These are phyloP conservation scores for Pilobolus umbonatus DNA, from an alignment of 192 early-diverging fungal genomes.

Conservation along the genomic window DNA sequence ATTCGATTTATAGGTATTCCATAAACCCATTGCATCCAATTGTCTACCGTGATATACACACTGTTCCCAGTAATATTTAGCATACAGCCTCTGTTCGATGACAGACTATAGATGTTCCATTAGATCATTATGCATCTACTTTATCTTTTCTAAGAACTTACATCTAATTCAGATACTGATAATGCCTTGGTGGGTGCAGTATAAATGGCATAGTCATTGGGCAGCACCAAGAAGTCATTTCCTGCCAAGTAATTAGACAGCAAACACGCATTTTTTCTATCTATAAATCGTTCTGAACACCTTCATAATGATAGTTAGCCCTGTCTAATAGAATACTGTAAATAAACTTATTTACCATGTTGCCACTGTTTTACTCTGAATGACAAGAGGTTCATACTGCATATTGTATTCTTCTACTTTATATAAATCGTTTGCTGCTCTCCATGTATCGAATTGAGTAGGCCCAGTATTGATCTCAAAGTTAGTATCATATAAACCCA, in stretches of 20 bases:
- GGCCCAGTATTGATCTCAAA: constrained; percentile 47
- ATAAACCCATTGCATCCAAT: constrained; percentile 43
- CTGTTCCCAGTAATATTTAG: constrained; percentile 52
- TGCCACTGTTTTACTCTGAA: constrained; percentile 41
- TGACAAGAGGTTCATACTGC: constrained; percentile 51
- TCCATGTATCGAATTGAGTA: constrained; percentile 44
- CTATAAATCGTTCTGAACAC: constrained; percentile 54
- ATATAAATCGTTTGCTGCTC: constrained; percentile 31
- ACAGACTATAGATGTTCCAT: constrained; percentile 32
- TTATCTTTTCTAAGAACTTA: constrained; percentile 5
- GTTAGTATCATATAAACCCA: constrained; percentile 42
- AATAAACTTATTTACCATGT: constrained; percentile 27
- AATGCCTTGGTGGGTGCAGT: constrained; percentile 12
- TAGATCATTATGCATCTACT: neutral
- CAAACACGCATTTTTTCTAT: constrained; percentile 51
- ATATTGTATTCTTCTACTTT: constrained; percentile 46
- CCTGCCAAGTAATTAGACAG: constrained; percentile 48
- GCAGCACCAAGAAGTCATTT: constrained; percentile 50
- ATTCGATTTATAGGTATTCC: constrained; percentile 42
- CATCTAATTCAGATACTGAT: constrained; percentile 37
- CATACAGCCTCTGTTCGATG: constrained; percentile 50
- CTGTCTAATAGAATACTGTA: neutral
- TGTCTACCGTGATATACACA: constrained; percentile 54
- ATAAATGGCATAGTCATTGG: constrained; percentile 40
- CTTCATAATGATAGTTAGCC: neutral